Percentiles rank a stretch among this genome's conserved stretches.
phyloP scores from a whole-genome alignment of 2,329 filamentous ascomycete genomes.

The Tricladium varicosporioides region DNA sequence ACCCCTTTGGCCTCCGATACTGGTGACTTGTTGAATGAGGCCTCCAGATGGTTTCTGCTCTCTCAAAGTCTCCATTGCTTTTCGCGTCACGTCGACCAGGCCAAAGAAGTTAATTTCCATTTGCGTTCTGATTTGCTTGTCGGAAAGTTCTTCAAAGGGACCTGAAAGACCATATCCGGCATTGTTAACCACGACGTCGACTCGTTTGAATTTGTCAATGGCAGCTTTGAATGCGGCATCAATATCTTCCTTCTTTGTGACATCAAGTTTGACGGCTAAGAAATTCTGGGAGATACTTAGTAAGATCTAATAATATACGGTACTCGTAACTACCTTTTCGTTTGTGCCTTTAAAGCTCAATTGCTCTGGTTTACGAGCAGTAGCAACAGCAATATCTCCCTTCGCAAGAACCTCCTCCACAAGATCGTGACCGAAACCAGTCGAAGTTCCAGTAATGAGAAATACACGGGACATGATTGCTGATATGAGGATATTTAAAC shows the following conservation, averaged over 20 bases:
- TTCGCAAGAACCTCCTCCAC: slow-evolving; percentile 39
- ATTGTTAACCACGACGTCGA: slow-evolving; percentile 62
- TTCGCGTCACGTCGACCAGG: slow-evolving; percentile 50
- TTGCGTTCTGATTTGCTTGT: slow-evolving; percentile 48
- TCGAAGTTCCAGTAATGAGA: slow-evolving; percentile 49
- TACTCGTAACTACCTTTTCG: slow-evolving; percentile 22
- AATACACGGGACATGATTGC: slow-evolving; percentile 37
- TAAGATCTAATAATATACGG: background rate
- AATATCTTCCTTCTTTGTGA: slow-evolving; percentile 46
- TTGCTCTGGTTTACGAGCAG: slow-evolving; percentile 39
- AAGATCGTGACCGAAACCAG: slow-evolving; percentile 45
- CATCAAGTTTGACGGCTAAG: slow-evolving; percentile 50
- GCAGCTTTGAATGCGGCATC: slow-evolving; percentile 37
- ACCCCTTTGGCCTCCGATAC: slow-evolving; percentile 37
- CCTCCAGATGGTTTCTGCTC: slow-evolving; percentile 35
- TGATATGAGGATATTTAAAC: background rate
- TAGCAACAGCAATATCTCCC: slow-evolving; percentile 46
- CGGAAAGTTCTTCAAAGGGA: slow-evolving; percentile 50
- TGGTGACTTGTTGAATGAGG: slow-evolving; percentile 42
- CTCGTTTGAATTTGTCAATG: slow-evolving; percentile 47
- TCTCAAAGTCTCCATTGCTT: slow-evolving; percentile 37
- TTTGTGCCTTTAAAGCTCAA: slow-evolving; percentile 37
- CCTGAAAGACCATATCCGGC: slow-evolving; percentile 56
- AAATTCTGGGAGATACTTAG: slow-evolving; percentile 38
- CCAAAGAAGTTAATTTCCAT: slow-evolving; percentile 62